phyloP scores from a whole-genome alignment of 768 basidiomycete species.

The Polyporus arcularius region DNA sequence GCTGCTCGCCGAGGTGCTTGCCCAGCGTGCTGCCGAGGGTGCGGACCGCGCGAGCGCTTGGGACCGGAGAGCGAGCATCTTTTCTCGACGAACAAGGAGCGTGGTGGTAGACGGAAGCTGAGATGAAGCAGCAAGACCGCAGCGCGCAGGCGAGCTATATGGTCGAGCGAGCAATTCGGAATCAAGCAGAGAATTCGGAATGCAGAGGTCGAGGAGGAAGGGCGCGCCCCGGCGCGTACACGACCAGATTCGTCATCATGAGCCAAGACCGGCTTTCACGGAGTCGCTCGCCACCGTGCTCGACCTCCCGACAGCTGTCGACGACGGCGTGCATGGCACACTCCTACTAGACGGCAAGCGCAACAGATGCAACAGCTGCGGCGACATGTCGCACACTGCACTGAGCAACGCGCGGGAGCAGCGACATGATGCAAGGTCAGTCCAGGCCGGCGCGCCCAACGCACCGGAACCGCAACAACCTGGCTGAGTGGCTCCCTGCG shows the following conservation, averaged over 20 bases:
- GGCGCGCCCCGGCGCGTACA: no score
- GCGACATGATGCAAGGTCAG: background rate
- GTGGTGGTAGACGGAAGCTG: background rate
- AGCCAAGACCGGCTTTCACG: background rate
- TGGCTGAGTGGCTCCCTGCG: background rate
- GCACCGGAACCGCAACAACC: background rate
- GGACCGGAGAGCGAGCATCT: conserved; percentile 21
- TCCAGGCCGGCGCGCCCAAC: background rate
- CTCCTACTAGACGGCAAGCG: no score
- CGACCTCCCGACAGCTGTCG: no score
- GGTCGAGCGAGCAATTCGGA: conserved; percentile 19
- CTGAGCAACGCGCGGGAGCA: background rate
- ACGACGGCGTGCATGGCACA: no score
- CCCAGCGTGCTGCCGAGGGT: conserved; percentile 24
- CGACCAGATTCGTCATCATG: background rate
- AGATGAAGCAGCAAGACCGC: background rate
- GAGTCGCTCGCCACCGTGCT: conserved; percentile 1
- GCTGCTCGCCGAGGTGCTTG: conserved; percentile 39
- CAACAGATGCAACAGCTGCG: no score
- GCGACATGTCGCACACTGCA: background rate
- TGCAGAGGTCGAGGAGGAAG: background rate
- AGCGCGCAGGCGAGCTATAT: conserved; percentile 1
- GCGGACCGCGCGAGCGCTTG: conserved; percentile 18
- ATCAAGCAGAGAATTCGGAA: conserved; percentile 9
- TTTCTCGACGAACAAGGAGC: background rate